Evolutionary conservation across 2,329 filamentous ascomycete genomes (phyloP).

Genomic region (Xylaria polymorpha): DNA sequence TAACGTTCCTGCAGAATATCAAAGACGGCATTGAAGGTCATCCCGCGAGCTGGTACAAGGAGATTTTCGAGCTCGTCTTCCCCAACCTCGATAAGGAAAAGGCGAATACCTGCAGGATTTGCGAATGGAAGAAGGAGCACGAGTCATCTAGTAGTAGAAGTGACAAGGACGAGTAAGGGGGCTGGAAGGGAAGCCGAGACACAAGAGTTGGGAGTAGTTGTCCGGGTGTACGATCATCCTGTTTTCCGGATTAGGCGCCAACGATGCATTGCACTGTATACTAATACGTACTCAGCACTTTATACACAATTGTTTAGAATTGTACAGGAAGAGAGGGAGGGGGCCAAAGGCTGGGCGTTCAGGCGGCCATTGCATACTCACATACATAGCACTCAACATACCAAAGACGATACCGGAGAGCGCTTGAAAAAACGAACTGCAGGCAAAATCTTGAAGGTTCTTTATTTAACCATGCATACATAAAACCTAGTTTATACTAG

Average conservation of each 20-base stretch:
- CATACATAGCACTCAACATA: constrained; percentile 14
- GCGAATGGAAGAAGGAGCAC: constrained; percentile 64
- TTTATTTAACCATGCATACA: constrained; percentile 1
- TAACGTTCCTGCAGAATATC: constrained; percentile 77
- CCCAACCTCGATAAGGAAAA: constrained; percentile 77
- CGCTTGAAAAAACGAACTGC: background rate
- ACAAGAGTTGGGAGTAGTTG: constrained; percentile 32
- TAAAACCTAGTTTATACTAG: constrained; percentile 13
- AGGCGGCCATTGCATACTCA: constrained; percentile 34
- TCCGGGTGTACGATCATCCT: constrained; percentile 30
- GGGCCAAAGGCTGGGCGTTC: constrained; percentile 32
- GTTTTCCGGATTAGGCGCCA: constrained; percentile 20
- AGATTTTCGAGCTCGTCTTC: constrained; percentile 94
- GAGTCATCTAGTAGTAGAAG: constrained; percentile 55
- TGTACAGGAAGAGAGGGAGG: constrained; percentile 26
- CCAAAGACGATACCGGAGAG: background rate
- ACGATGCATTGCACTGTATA: constrained; percentile 32
- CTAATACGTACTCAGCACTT: constrained; percentile 19
- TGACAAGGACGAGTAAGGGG: constrained; percentile 49
- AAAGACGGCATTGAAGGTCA: constrained; percentile 94
- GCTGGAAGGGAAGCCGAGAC: constrained; percentile 26
- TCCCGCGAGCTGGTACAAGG: constrained; percentile 91
- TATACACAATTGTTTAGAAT: constrained; percentile 26
- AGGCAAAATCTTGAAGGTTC: background rate
- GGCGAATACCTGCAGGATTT: constrained; percentile 79